Evolutionary conservation across 1,139 yeast species (phyloP), one percentile per base, ranked within the genome.

Genomic region (Blastobotrys malaysiensis): DNA sequence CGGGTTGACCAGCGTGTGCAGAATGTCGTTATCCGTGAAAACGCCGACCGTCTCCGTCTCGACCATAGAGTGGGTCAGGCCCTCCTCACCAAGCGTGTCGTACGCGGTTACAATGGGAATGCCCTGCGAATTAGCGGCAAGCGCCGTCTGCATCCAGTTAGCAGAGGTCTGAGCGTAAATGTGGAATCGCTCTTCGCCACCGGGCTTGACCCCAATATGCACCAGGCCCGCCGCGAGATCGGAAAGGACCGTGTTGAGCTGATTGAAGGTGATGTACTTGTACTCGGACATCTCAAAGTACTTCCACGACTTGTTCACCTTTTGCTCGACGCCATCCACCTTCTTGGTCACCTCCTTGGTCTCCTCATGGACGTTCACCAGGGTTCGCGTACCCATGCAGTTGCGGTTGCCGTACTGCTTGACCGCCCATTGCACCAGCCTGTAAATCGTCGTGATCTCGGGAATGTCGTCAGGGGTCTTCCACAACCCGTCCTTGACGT

Each of bases 41-140:
- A 95, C 76, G 14, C 84, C 96, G 52, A 72, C 77, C 21, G 96
- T 82, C 50, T 78, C 88, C 5, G 98, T 88, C 73, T 91, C 88
- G 47, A 79, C 77, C 67, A 93, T 77, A 5, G 97, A 89, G 71
- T 88, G 96, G 57, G 86, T 86, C 67, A 93, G 79, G 43, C 99
- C 99, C 46, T 81, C 80, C 70, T 90, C 96, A 57, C 99, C 99
- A 61, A 93, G 78, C 44, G 99, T 91, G 71, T 93, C 99, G 72
- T 93, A 93, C 44, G 99, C 98, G 26, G 99, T 95, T 48, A 90
- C 99, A 58, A 88, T 80, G 21, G 98, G 88, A 58, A 95, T 83
- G 52, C 81, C 74, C 71, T 90, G 96, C 56, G 89, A 75, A 64
- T 82, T 80, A 52, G 88, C 78, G 14, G 91, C 96, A 61, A 90